Base-by-base conservation (phyloP, 1,139 yeast genomes). In the Kodamaea ohmeri region DNA sequence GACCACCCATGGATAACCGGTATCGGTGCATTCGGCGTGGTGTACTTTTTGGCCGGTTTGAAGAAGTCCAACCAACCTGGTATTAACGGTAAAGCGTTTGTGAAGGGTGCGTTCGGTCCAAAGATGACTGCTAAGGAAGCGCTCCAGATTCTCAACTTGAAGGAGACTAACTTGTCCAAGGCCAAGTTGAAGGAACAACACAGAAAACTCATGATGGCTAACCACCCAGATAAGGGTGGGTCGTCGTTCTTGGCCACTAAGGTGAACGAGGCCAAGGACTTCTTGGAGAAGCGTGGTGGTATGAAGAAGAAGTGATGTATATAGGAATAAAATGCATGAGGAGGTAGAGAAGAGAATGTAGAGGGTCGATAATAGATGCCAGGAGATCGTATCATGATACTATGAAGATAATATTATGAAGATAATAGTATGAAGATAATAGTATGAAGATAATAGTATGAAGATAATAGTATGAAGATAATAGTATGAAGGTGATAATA, bases 151-250 rank as follows among this genome's bases (percentile, higher is more conserved):
- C 76, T 92, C 51, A 88, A 86, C 55, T 67, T 92, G 53, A 83
- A 84, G 51, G 97, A 90, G 60, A 73, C 84, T 25, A 82, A 80
- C 20, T 70, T 92, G 51, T 76, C 84, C 12, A 81, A 83, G 63
- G 74, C 84, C 47, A 86, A 80, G 57, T 73, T 92, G 56, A 90
- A 92, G 63, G 97, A 90, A 47, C 87, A 86, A 38, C 98, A 92
- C 63, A 80, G 98, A 66, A 78, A 76, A 58, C 60, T 70, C 44
- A 89, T 92, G 96, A 71, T 92, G 60, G 78, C 90, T 36, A 92
- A 92, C 65, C 98, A 92, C 59, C 98, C 98, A 9, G 98, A 92
- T 67, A 86, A 94, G 58, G 98, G 98, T 37, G 98, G 98, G 7
- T 85, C 96, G 14, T 92, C 97, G 27, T 90, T 79, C 55, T 63